Base-by-base conservation (phyloP, 2,329 filamentous ascomycete genomes). In the Emmonsiellopsis sp. region DNA sequence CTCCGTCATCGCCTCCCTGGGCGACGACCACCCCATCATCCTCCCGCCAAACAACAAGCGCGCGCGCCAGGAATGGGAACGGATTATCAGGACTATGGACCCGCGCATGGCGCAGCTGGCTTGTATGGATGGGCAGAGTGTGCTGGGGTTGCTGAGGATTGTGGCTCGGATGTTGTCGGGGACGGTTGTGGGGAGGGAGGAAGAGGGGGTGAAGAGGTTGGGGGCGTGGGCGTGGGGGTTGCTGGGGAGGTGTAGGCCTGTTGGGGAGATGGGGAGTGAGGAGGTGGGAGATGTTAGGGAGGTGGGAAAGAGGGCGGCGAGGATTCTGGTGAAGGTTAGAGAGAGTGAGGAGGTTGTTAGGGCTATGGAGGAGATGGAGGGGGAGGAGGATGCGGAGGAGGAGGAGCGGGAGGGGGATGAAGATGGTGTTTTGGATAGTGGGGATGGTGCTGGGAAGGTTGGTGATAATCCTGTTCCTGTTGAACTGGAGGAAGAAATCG, bases 201-300 rank as follows among this genome's bases (percentile, higher is more conserved):
- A 75, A 21, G 76, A 78, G 33, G 73, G 89, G 33, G 75, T 81
- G 31, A 78, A 81, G 61, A 79, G 84, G 47, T 83, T 87, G 4
- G 90, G 88, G 55, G 78, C 83, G 13, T 97, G 92, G 92, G 74
- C 88, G 3, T 96, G 90, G 91, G 84, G 86, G 0, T 69, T 95
- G 54, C 74, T 96, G 44, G 88, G 87, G 2, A 80, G 83, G 54
- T 77, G 92, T 55, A 84, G 87, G 0, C 86, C 88, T 37, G 73
- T 82, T 8, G 89, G 89, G 1, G 83, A 87, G 66, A 73, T 96
- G 66, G 81, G 82, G 56, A 86, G 88, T 57, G 80, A 83, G 43
- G 86, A 93, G 63, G 81, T 95, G 34, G 85, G 83, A 5, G 82
- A 83, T 62, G 74, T 96, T 32, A 78, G 92, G 49, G 88, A 93